Base-by-base conservation (phyloP, 768 basidiomycete species). In the Arthromyces matolae region DNA sequence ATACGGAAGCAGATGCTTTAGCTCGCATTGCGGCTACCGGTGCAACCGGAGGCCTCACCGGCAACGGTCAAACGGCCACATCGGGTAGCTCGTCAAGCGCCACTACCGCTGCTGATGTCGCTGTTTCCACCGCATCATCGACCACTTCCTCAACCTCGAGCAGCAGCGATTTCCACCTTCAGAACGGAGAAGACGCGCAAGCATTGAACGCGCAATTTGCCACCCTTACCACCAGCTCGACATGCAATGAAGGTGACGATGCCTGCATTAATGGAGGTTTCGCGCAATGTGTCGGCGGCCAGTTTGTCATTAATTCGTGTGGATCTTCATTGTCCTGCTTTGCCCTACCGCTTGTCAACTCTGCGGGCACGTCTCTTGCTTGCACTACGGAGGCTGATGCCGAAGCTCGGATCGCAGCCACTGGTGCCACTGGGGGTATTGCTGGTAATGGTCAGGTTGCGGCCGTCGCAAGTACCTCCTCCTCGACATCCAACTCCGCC, bases 221-320 rank as follows among this genome's bases (percentile, higher is more conserved):
- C 32, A 56, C 60, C 4, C 62, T 78, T 24, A 70, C 63, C 12
- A 52, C 66, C 3, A 37, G 36, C 45, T 70, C 75, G 19, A n/a
- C 63, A 8, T 79, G 77, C 60, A 64, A 61, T 3, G 56, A 52
- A 37, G 72, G 75, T n/a, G 62, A 70, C 20, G 53, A 67, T 19
- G 78, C 76, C 1, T 81, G 80, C 52, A 53, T 79, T 14, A 53
- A 62, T 42, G 57, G 56, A 25, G 49, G 63, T 7, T 74, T 82
- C 32, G 78, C 78, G 4, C 75, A 76, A 51, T 81, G 81, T 52
- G 76, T 72, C 18, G 60, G 56, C 25, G 78, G 77, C 31, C 56
- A 59, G 36, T 72, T 69, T 51, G 61, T 58, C 19, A 50, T 56
- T 20, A 64, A 60, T 5, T 40, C 57, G 13, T 72, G 71, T 45